Evolutionary conservation across 495 filamentous ascomycete genomes (phyloP).

Genomic region (Aspergillus carlsbadensis): DNA sequence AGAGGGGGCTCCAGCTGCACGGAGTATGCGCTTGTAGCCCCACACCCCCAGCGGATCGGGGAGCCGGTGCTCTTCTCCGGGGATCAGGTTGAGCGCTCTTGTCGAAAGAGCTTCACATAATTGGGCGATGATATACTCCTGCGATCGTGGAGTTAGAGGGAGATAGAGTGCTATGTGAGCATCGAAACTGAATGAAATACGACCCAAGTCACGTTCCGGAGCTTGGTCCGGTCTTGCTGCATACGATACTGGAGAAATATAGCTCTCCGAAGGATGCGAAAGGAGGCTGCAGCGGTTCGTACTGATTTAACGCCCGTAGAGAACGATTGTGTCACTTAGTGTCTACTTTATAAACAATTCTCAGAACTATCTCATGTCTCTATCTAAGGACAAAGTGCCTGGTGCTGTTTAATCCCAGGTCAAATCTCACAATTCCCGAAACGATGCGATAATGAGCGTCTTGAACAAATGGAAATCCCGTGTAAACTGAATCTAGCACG

Average conservation of each 20-base stretch:
- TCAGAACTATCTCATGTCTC: background rate
- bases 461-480: background rate
- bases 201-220: too few species aligned
- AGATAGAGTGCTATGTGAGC: too few species aligned
- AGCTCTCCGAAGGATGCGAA: too few species aligned
- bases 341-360: too few species aligned
- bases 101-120: background rate
- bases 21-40: slow-evolving; percentile 24
- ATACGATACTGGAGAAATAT: too few species aligned
- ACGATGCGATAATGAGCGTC: background rate
- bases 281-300: too few species aligned
- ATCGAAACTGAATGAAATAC: too few species aligned
- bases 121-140: background rate
- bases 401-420: slow-evolving; percentile 9
- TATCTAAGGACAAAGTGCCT: slow-evolving; percentile 4
- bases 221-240: background rate
- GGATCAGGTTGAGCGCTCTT: background rate
- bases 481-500: slow-evolving; percentile 29
- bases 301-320: too few species aligned
- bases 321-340: background rate
- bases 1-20: slow-evolving; percentile 3
- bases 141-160: too few species aligned
- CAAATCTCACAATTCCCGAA: background rate
- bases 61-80: slow-evolving; percentile 32
- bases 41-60: slow-evolving; percentile 31